Evolutionary conservation across 1,139 yeast species (phyloP).

Genomic region (Candida neerlandica): DNA sequence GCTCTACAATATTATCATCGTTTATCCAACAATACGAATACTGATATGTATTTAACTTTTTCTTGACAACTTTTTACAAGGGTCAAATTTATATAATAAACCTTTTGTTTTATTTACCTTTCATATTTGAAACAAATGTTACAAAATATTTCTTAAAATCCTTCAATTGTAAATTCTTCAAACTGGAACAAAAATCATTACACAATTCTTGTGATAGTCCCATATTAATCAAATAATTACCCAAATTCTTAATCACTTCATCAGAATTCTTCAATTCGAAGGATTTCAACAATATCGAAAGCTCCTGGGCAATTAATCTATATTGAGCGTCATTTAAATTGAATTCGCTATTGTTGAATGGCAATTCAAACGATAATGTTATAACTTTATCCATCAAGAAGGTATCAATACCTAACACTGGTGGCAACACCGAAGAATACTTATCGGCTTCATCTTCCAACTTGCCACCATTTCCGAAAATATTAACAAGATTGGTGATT

Average conservation of each 20-base stretch:
- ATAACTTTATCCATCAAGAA: slow-evolving; percentile 70
- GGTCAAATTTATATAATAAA: background rate
- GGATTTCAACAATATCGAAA: slow-evolving; percentile 69
- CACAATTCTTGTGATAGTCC: slow-evolving; percentile 61
- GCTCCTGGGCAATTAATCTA: slow-evolving; percentile 72
- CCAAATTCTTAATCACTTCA: slow-evolving; percentile 52
- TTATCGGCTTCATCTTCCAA: slow-evolving; percentile 56
- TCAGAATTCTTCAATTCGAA: slow-evolving; percentile 48
- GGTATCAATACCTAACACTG: slow-evolving; percentile 72
- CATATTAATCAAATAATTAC: slow-evolving; percentile 57
- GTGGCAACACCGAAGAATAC: slow-evolving; percentile 55
- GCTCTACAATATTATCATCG: too few relatives aligned
- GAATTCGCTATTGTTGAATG: slow-evolving; percentile 68
- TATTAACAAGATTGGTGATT: slow-evolving; percentile 63
- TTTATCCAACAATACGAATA: too few relatives aligned
- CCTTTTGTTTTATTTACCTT: slow-evolving; percentile 19
- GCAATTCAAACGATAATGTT: slow-evolving; percentile 74
- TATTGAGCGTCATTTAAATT: slow-evolving; percentile 78
- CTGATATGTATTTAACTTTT: background rate
- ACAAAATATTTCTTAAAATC: slow-evolving; percentile 68
- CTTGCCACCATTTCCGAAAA: slow-evolving; percentile 63
- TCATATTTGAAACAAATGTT: slow-evolving; percentile 53
- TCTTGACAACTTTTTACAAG: slow-evolving; percentile 3
- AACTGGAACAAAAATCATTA: slow-evolving; percentile 57
- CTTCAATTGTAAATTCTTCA: slow-evolving; percentile 56